Percentiles rank a stretch among this genome's conserved stretches.
phyloP scores from a whole-genome alignment of 2,329 filamentous ascomycete species.

The Chaetomium strumarium region DNA sequence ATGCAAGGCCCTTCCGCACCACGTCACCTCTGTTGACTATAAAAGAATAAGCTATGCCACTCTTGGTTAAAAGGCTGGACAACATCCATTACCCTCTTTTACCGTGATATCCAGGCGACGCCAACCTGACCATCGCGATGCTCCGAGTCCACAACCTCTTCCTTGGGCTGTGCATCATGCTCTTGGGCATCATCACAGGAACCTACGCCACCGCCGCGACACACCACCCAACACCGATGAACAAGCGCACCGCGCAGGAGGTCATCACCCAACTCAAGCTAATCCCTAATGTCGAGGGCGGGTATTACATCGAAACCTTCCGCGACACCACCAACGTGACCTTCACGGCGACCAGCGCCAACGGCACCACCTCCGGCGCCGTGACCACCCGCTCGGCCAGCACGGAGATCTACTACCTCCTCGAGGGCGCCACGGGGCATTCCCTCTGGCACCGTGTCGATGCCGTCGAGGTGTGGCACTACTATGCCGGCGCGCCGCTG shows the following conservation, averaged over 20 bases:
- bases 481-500: slow-evolving; percentile 48
- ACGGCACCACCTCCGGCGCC: background rate
- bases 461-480: slow-evolving; percentile 47
- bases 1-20: too few relatives aligned
- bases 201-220: too few relatives aligned
- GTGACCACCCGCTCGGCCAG: slow-evolving; percentile 36
- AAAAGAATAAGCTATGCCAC: too few relatives aligned
- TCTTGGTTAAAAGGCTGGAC: too few relatives aligned
- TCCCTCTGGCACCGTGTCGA: slow-evolving; percentile 48
- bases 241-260: slow-evolving; percentile 24
- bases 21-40: too few relatives aligned
- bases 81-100: too few relatives aligned
- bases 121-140: too few relatives aligned
- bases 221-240: background rate
- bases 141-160: too few relatives aligned
- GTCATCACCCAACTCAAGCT: slow-evolving; percentile 40
- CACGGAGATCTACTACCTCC: slow-evolving; percentile 48
- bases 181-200: too few relatives aligned
- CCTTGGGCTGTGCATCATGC: too few relatives aligned
- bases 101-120: too few relatives aligned
- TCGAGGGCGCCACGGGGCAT: slow-evolving; percentile 37
- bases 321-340: slow-evolving; percentile 30
- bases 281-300: slow-evolving; percentile 42
- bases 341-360: slow-evolving; percentile 7
- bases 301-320: slow-evolving; percentile 44